phyloP scores from a whole-genome alignment of 2,329 filamentous ascomycete genomes.

The Diaporthe batatas region DNA sequence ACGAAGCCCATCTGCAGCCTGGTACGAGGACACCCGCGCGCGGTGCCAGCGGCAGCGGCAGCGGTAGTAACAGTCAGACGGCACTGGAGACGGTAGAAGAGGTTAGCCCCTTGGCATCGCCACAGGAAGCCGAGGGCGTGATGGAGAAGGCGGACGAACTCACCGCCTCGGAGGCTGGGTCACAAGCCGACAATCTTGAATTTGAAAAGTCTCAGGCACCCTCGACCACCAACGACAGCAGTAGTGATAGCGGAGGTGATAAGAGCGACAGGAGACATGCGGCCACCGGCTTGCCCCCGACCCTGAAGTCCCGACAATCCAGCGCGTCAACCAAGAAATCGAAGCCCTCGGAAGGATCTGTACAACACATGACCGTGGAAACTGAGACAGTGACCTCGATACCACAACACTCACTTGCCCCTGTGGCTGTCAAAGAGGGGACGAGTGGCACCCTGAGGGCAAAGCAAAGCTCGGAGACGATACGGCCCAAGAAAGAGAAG shows the following conservation, averaged over 20 bases:
- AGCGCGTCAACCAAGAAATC: conserved; percentile 77
- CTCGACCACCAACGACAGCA: conserved; percentile 61
- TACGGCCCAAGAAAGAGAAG: conserved; percentile 93
- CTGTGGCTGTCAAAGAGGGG: conserved; percentile 74
- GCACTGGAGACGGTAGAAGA: conserved; percentile 93
- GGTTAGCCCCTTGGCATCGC: conserved; percentile 82
- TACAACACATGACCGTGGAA: conserved; percentile 95
- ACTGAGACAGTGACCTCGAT: conserved; percentile 95
- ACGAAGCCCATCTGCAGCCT: conserved; percentile 62
- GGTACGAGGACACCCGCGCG: conserved; percentile 73
- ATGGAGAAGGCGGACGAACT: conserved; percentile 67
- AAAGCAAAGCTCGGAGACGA: conserved; percentile 95
- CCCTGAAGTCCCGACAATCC: conserved; percentile 74
- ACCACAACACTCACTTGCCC: conserved; percentile 82
- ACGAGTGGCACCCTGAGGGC: conserved; percentile 80
- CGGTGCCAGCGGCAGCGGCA: conserved; percentile 69
- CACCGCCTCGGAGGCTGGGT: conserved; percentile 57
- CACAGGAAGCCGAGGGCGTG: conserved; percentile 57
- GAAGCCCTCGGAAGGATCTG: conserved; percentile 80
- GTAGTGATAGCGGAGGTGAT: conserved; percentile 75
- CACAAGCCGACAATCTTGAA: conserved; percentile 57
- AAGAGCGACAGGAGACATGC: conserved; percentile 59
- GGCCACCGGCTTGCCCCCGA: conserved; percentile 61
- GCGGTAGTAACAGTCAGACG: conserved; percentile 60
- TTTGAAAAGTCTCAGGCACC: conserved; percentile 41